Base-by-base conservation (phyloP, 345 rosid genomes). In the Zanthoxylum bungeanum region DNA sequence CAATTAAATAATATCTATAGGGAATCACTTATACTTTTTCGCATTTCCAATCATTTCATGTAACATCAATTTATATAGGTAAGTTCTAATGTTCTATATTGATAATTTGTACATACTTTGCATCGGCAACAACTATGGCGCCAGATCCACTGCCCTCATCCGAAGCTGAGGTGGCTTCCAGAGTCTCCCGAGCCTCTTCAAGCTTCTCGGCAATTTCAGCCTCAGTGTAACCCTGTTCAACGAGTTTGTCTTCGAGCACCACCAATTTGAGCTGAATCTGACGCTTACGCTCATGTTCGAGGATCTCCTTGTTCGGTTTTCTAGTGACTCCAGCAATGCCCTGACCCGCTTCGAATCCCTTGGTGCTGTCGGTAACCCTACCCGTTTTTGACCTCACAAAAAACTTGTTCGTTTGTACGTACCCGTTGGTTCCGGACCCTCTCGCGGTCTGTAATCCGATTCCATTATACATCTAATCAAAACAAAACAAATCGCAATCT, bases 361-460 rank as follows among this genome's bases (percentile, higher is more conserved):
- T 83, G 27, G 83, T 77, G 62, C 73, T 74, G 40, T 77, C 86
- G n/a, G 86, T 76, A 8, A 89, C 88, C 83, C 87, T 85, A 40
- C 85, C 91, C 9, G 94, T 87, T 78, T 77, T 93, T 3, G 89
- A 80, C 82, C 72, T 96, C 64, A 93, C 88, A 10, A 96, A 93
- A 61, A 96, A 96, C 82, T 84, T 92, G 80, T 89, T 95, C 51
- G 88, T 82, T 82, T 92, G 98, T 60, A 92, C 83, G 76, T 95
- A 88, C 1, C 99, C 99, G 60, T 95, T 95, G 22, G 99, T 95
- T 34, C 96, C 99, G 0, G 99, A 95, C n/a, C 99, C 99, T 57
- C 99, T 85, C 1, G 98, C 85, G 33, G 99, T 95, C 78, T 88
- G 97, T 56, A 95, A 76, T 2, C 97, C 99, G 37, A 91, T 91